Conservation (phyloP, 2,329 filamentous ascomycete genomes). For the Pezicula rhizophila region DNA sequence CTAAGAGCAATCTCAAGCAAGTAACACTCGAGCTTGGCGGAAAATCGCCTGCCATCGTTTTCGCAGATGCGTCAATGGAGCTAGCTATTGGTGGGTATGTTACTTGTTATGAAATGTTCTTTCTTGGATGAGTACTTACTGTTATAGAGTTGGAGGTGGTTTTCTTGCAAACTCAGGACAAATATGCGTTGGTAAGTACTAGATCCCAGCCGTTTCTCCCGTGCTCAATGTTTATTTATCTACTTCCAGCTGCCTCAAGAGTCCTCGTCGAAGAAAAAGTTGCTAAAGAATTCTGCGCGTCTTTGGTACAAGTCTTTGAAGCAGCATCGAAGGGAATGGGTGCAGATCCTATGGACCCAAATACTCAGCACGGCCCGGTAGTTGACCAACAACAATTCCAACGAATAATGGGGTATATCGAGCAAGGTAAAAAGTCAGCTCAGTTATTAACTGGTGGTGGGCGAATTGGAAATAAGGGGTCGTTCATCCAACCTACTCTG, state of each 20-base stretch:
- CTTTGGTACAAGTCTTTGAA: conserved; percentile 38
- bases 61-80: conserved; percentile 36
- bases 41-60: conserved; percentile 36
- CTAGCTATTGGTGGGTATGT: conserved; percentile 35
- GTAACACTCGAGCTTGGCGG: conserved; percentile 37
- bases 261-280: conserved; percentile 59
- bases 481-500: conserved; percentile 65
- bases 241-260: conserved; percentile 51
- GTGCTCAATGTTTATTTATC: too few species aligned
- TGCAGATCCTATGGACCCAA: conserved; percentile 19
- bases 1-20: conserved; percentile 34
- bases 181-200: conserved; percentile 50
- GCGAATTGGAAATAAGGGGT: conserved; percentile 55
- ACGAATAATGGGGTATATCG: conserved; percentile 58
- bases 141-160: conserved; percentile 27
- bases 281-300: conserved; percentile 39
- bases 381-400: conserved; percentile 54
- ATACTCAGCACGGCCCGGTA: conserved; percentile 52
- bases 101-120: background rate
- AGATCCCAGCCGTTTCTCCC: background rate
- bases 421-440: conserved; percentile 55
- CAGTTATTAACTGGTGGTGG: conserved; percentile 55
- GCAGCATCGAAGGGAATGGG: conserved; percentile 11
- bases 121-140: background rate
- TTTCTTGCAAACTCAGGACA: conserved; percentile 68